Conservation (phyloP, 176 grass and related monocot genomes). For the Tillandsia leiboldiana region DNA sequence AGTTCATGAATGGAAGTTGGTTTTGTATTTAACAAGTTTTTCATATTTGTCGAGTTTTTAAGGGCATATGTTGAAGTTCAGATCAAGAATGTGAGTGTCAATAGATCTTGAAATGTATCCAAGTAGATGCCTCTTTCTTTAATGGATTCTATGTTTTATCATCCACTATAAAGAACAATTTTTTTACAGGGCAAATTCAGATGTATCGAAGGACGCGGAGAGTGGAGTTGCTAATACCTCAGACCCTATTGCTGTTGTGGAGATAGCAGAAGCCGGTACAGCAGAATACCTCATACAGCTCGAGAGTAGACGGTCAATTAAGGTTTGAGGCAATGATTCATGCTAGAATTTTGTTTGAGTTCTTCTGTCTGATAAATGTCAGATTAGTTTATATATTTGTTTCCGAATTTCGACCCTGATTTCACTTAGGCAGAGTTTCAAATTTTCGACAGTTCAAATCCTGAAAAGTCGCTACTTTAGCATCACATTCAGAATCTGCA, state of each 20-base stretch:
- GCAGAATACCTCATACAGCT: conserved; percentile 70
- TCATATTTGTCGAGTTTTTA: no score
- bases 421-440: no score
- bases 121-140: not conserved
- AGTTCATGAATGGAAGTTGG: no score
- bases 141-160: not conserved
- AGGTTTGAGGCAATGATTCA: conserved; percentile 26
- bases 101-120: no score
- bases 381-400: not conserved
- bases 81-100: no score
- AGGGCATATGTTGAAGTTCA: no score
- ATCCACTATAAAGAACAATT: not conserved
- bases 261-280: conserved; percentile 75
- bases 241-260: not conserved
- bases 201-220: conserved; percentile 47
- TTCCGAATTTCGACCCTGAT: not conserved
- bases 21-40: no score
- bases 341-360: not conserved
- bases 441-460: no score
- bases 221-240: conserved; percentile 31
- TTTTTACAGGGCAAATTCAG: conserved; percentile 30
- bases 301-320: conserved; percentile 77
- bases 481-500: no score
- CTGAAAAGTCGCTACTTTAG: no score
- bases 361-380: not conserved